Conservation (phyloP, 495 filamentous ascomycete genomes). For the Penicillium psychrofluorescens region DNA sequence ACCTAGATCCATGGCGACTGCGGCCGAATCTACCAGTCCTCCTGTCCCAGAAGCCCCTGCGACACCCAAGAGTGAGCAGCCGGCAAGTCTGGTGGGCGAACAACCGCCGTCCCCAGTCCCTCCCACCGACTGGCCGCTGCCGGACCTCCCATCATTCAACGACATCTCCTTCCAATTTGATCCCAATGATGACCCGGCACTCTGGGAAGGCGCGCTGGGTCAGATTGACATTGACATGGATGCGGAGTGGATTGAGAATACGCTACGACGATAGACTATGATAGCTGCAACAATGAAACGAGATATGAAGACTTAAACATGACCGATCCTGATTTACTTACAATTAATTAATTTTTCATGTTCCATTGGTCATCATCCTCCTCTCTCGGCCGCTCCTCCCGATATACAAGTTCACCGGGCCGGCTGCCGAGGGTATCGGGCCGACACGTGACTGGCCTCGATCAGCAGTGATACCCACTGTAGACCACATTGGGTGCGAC, state of each 20-base stretch:
- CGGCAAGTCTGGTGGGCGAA: conserved; percentile 1
- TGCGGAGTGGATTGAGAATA: conserved; percentile 34
- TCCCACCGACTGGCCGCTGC: conserved; percentile 13
- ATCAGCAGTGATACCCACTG: no score
- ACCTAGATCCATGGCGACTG: conserved; percentile 5
- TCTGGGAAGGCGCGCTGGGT: conserved; percentile 31
- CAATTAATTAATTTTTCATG: no score
- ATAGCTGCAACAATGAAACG: not conserved
- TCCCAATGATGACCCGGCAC: conserved; percentile 27
- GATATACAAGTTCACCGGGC: not conserved
- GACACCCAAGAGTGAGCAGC: conserved; percentile 12
- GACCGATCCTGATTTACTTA: no score
- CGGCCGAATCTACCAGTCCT: not conserved
- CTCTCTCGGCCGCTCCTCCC: conserved; percentile 16
- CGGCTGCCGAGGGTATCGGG: conserved; percentile 10
- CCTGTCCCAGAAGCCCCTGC: conserved; percentile 1
- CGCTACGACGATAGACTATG: conserved; percentile 14
- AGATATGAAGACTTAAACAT: no score
- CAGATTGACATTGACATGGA: conserved; percentile 37
- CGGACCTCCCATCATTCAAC: conserved; percentile 19
- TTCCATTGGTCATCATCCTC: not conserved
- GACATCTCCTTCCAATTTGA: conserved; percentile 31
- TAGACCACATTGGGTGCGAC: not conserved
- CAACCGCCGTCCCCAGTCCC: not conserved
- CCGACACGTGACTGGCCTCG: conserved; percentile 25